phyloP scores from a whole-genome alignment of 1,284 basidiomycete genomes.

The Salmacisia buchloeana region DNA sequence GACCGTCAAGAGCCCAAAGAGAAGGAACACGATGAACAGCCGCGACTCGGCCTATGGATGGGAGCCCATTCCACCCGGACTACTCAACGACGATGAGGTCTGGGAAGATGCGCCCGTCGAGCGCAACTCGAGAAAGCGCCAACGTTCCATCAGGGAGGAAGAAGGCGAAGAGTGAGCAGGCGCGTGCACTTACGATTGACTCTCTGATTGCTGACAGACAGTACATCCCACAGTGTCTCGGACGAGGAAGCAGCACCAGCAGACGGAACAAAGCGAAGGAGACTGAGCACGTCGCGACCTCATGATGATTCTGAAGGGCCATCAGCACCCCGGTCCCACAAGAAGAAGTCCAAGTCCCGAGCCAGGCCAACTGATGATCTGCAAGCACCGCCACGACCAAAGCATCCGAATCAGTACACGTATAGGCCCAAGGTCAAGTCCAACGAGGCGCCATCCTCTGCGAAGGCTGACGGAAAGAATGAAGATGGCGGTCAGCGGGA shows the following conservation, averaged over 20 bases:
- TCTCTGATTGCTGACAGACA: not conserved
- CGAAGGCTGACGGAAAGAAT: conserved; percentile 9
- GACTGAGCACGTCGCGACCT: not conserved
- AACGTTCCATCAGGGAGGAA: conserved; percentile 29
- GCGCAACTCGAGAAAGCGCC: conserved; percentile 27
- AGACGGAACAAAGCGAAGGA: not conserved
- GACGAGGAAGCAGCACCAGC: not conserved
- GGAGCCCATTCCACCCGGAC: conserved; percentile 60
- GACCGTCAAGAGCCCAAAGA: conserved; percentile 58
- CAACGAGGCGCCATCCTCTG: conserved; percentile 17
- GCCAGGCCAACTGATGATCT: not conserved
- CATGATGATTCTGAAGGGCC: not conserved
- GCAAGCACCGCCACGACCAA: conserved; percentile 25
- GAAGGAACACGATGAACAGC: conserved; percentile 87
- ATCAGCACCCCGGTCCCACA: not conserved
- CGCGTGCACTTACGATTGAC: not conserved
- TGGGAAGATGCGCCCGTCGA: conserved; percentile 23
- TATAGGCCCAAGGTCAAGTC: conserved; percentile 55
- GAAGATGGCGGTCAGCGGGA: conserved; percentile 14
- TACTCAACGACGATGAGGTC: conserved; percentile 42
- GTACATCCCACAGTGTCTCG: not conserved
- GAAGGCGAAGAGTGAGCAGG: conserved; percentile 13
- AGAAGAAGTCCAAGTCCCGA: conserved; percentile 4
- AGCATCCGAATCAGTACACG: conserved; percentile 60
- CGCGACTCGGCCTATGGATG: conserved; percentile 83